Evolutionary conservation across 2,329 filamentous ascomycete species (phyloP).

Genomic region (Trichoderma hamatum): DNA sequence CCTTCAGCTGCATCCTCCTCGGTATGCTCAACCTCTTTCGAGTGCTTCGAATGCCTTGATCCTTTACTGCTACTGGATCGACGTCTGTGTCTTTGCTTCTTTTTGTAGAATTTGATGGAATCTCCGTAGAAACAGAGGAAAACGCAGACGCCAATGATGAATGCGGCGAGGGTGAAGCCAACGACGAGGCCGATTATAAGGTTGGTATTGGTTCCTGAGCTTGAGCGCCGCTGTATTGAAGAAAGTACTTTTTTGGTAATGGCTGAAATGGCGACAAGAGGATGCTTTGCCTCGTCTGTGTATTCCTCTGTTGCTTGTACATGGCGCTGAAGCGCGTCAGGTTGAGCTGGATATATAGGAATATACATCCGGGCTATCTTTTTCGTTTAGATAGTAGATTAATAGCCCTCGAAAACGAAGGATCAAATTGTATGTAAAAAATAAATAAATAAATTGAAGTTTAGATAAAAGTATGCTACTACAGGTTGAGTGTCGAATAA

Average conservation of each 20-base stretch:
- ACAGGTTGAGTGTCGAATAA: not conserved
- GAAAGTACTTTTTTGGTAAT: not conserved
- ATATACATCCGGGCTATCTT: slow-evolving; percentile 38
- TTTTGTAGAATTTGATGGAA: slow-evolving; percentile 42
- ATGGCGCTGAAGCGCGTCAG: slow-evolving; percentile 11
- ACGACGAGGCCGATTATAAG: slow-evolving; percentile 49
- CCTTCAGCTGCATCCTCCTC: slow-evolving; percentile 3
- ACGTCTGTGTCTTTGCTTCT: slow-evolving; percentile 30
- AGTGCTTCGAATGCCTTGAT: slow-evolving; percentile 43
- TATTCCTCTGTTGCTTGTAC: not conserved
- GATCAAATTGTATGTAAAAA: not conserved
- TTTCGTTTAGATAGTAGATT: not conserved
- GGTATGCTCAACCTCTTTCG: slow-evolving; percentile 30
- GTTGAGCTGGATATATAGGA: slow-evolving; percentile 28
- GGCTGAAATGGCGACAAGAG: not conserved
- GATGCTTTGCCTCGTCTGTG: not conserved
- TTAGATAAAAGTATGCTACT: not conserved
- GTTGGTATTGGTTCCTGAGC: slow-evolving; percentile 40
- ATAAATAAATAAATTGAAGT: not conserved
- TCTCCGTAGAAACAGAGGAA: slow-evolving; percentile 48
- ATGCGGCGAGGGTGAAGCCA: slow-evolving; percentile 46
- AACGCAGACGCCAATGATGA: slow-evolving; percentile 41
- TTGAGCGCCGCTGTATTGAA: slow-evolving; percentile 31
- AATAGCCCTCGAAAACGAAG: too few species aligned
- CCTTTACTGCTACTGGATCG: slow-evolving; percentile 37